Percentiles rank a stretch among this genome's conserved stretches.
Evolutionary conservation across 305 asterid genomes (phyloP).

Genomic region (Salvia sclarea): DNA sequence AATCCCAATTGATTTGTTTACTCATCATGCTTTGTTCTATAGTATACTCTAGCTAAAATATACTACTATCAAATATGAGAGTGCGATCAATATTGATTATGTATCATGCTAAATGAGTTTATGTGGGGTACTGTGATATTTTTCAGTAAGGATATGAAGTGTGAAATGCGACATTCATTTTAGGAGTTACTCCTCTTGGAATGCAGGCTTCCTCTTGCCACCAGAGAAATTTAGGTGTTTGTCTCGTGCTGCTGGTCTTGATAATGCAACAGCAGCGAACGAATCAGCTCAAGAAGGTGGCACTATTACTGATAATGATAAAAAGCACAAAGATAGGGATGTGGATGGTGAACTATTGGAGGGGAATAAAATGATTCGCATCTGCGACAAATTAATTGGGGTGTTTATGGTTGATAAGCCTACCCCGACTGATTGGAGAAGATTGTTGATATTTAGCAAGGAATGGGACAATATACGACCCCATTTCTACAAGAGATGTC

Average conservation of each 20-base stretch:
- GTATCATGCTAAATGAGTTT: not conserved
- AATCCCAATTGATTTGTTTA: not conserved
- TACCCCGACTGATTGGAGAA: constrained; percentile 87
- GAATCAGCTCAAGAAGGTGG: constrained; percentile 36
- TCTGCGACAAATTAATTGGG: constrained; percentile 79
- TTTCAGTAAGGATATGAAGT: not conserved
- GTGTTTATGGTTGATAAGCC: constrained; percentile 94
- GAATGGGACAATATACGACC: constrained; percentile 83
- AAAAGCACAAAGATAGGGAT: constrained; percentile 28
- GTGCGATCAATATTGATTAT: no score
- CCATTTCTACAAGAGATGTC: constrained; percentile 73
- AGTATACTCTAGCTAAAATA: not conserved
- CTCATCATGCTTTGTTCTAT: not conserved
- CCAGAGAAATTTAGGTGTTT: constrained; percentile 33
- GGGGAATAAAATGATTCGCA: constrained; percentile 61
- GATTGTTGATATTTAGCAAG: constrained; percentile 75
- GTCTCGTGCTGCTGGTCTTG: constrained; percentile 38
- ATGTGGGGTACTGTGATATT: not conserved
- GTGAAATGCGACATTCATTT: not conserved
- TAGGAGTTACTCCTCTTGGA: constrained; percentile 5
- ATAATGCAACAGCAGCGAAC: constrained; percentile 45
- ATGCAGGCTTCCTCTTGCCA: constrained; percentile 44
- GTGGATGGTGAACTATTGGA: constrained; percentile 44
- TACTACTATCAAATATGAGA: not conserved
- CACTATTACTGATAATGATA: constrained; percentile 19